Conservation (phyloP, 345 rosid species). For the Psidium guajava region DNA sequence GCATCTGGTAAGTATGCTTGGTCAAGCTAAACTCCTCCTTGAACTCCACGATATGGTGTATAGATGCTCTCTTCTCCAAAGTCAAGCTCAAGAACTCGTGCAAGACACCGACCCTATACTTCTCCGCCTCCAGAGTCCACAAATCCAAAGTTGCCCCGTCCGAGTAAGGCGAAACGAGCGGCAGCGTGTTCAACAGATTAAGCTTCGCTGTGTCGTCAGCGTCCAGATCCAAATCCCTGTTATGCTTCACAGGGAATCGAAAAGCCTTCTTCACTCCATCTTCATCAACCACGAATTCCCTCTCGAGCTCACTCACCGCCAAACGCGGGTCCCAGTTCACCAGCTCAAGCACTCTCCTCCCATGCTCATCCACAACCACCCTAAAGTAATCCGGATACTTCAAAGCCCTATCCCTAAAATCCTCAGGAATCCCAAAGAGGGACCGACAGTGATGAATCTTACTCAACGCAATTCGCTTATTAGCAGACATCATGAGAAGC, state of each 20-base stretch:
- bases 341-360: constrained; percentile 59
- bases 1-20: constrained; percentile 73
- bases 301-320: constrained; percentile 60
- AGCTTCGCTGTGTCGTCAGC: constrained; percentile 38
- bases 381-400: constrained; percentile 64
- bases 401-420: constrained; percentile 61
- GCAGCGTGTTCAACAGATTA: constrained; percentile 53
- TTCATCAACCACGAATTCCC: constrained; percentile 47
- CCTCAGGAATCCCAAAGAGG: constrained; percentile 79
- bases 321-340: constrained; percentile 63
- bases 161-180: constrained; percentile 73
- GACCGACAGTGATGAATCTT: constrained; percentile 65
- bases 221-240: constrained; percentile 54
- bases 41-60: constrained; percentile 87
- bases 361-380: constrained; percentile 39
- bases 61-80: constrained; percentile 75
- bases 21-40: constrained; percentile 90
- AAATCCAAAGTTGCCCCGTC: constrained; percentile 51
- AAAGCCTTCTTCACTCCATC: constrained; percentile 51
- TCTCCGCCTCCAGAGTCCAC: constrained; percentile 89
- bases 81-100: constrained; percentile 92
- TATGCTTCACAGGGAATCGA: constrained; percentile 59
- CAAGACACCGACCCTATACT: constrained; percentile 66
- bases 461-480: constrained; percentile 57
- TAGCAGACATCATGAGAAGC: constrained; percentile 69